A percentile compares a stretch with the other conserved stretches of the same genome.
Evolutionary conservation across 2,329 filamentous ascomycete genomes (phyloP).

Genomic region (Paecilomyces variotii): DNA sequence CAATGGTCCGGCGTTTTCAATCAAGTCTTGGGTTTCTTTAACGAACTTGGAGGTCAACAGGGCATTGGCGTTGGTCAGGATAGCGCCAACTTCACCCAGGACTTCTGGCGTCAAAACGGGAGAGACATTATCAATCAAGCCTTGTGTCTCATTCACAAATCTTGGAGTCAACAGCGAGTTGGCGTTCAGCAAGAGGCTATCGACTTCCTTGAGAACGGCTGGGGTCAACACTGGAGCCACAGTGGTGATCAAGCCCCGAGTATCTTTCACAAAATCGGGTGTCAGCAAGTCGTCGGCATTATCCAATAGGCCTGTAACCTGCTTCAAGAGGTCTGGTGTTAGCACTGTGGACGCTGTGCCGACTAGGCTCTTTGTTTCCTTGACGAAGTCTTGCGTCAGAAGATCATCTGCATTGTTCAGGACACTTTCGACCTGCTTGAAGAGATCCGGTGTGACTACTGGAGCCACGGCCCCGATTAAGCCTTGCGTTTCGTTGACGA

Average conservation of each 20-base stretch:
- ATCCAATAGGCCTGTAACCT: constrained; percentile 11
- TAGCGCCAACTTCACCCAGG: constrained; percentile 12
- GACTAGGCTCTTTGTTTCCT: constrained; percentile 10
- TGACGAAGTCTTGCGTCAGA: constrained; percentile 13
- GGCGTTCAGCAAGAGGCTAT: constrained; percentile 15
- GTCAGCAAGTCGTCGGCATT: constrained; percentile 24
- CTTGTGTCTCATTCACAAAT: constrained; percentile 17
- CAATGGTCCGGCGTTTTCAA: constrained; percentile 10
- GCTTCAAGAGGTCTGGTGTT: constrained; percentile 12
- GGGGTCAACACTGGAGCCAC: constrained; percentile 18
- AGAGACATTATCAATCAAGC: constrained; percentile 13
- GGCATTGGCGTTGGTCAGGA: constrained; percentile 15
- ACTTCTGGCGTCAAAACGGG: constrained; percentile 15
- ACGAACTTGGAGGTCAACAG: constrained; percentile 16
- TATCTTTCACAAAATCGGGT: constrained; percentile 22
- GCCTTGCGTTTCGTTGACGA: constrained; percentile 7
- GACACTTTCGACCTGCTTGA: constrained; percentile 12
- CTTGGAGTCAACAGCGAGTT: constrained; percentile 23
- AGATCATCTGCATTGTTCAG: constrained; percentile 16
- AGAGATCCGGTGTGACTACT: constrained; percentile 16
- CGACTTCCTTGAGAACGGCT: constrained; percentile 16
- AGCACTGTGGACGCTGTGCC: constrained; percentile 10
- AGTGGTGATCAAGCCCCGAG: constrained; percentile 11
- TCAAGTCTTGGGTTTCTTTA: constrained; percentile 12
- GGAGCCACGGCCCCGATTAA: constrained; percentile 16